A percentile compares a stretch with the other conserved stretches of the same genome.
Conservation (phyloP, 768 basidiomycete genomes). For the Lentinula sp. region DNA sequence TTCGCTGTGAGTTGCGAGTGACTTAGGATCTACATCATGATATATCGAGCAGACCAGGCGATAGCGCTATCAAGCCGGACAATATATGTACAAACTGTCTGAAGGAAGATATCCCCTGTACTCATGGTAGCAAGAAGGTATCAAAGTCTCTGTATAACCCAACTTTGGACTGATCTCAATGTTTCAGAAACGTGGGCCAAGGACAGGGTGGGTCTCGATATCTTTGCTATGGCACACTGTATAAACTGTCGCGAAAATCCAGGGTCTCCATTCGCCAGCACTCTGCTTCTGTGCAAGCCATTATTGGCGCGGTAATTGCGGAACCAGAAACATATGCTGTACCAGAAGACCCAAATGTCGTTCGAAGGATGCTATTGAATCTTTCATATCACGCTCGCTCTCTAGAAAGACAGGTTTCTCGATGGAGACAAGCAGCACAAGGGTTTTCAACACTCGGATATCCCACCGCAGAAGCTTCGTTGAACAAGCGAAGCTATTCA, state of each 20-base stretch:
- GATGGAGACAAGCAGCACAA: neutral
- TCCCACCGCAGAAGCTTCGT: neutral
- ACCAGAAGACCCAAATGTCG: neutral
- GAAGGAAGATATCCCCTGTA: slow-evolving; percentile 26
- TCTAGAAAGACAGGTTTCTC: neutral
- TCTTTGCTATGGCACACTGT: neutral
- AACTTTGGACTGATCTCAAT: neutral
- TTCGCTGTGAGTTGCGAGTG: neutral
- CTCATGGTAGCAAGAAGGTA: slow-evolving; percentile 34
- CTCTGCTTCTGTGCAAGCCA: neutral
- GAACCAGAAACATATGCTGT: slow-evolving; percentile 2
- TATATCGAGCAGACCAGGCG: slow-evolving; percentile 17
- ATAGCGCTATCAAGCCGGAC: slow-evolving; percentile 34
- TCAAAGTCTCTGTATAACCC: neutral
- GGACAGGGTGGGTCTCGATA: slow-evolving; percentile 21
- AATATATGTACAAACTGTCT: slow-evolving; percentile 34
- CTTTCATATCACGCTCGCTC: slow-evolving; percentile 12
- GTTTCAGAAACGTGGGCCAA: slow-evolving; percentile 34
- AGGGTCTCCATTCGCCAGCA: neutral
- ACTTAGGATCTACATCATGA: too few species aligned
- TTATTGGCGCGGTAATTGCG: neutral
- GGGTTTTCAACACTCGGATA: neutral
- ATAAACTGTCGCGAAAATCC: neutral
- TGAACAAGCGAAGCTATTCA: neutral
- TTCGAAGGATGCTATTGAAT: slow-evolving; percentile 11